Percentiles rank a stretch among this genome's conserved stretches.
Conservation (phyloP, 208 protist genomes). For the Leptomonas pyrrhocoris region DNA sequence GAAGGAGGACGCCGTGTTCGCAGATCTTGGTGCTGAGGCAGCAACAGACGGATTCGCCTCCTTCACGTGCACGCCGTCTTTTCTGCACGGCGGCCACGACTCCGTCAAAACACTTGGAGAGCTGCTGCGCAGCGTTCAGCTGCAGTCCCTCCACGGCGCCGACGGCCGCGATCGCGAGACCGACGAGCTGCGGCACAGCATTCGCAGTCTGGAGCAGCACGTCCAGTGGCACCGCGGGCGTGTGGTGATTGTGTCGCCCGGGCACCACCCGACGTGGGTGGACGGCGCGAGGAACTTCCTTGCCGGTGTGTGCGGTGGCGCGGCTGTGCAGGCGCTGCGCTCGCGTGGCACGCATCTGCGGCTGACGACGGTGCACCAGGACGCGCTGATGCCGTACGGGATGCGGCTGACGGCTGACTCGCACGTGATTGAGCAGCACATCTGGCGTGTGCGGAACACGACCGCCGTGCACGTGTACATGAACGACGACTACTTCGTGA, state of each 20-base stretch:
- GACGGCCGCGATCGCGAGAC: constrained; percentile 85
- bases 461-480: constrained; percentile 66
- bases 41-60: too few relatives aligned
- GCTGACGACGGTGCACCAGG: constrained; percentile 69
- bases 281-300: constrained; percentile 72
- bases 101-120: too few relatives aligned
- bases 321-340: constrained; percentile 29
- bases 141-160: constrained; percentile 44
- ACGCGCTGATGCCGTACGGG: constrained; percentile 62
- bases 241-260: constrained; percentile 96
- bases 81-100: too few relatives aligned
- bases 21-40: too few relatives aligned
- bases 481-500: constrained; percentile 83
- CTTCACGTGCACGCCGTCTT: too few relatives aligned
- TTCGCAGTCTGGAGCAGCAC: constrained; percentile 90
- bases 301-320: constrained; percentile 30
- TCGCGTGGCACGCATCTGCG: constrained; percentile 45
- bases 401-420: constrained; percentile 60
- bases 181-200: constrained; percentile 91
- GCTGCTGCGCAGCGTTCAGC: constrained; percentile 43
- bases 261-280: constrained; percentile 92
- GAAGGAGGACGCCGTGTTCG: too few relatives aligned
- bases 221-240: constrained; percentile 91
- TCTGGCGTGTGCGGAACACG: constrained; percentile 58
- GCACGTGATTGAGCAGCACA: constrained; percentile 60